Evolutionary conservation across 257 asterid species (phyloP).

Genomic region (Mentha longifolia): DNA sequence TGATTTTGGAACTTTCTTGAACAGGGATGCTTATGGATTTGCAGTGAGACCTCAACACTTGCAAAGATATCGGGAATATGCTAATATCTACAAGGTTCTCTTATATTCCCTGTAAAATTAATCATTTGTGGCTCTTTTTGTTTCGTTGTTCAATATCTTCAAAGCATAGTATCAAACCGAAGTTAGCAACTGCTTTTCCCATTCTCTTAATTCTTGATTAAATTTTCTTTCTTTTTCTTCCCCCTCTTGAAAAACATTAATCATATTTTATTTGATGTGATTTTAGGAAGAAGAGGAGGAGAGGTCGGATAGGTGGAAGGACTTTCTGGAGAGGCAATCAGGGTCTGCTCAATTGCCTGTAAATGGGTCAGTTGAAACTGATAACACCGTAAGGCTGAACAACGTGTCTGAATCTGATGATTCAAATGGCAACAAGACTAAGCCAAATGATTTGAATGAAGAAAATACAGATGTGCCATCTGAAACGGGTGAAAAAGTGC

Average conservation of each 20-base stretch:
- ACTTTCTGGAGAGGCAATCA: conserved; percentile 76
- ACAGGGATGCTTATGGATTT: conserved; percentile 98
- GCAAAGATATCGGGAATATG: conserved; percentile 93
- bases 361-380: conserved; percentile 43
- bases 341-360: conserved; percentile 50
- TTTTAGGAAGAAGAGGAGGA: conserved; percentile 98
- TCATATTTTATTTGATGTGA: conserved; percentile 11
- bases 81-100: conserved; percentile 87
- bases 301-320: conserved; percentile 94
- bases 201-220: neutral
- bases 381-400: conserved; percentile 27
- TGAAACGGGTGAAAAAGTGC: conserved; percentile 44
- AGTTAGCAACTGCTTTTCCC: neutral
- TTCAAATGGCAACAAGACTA: conserved; percentile 31
- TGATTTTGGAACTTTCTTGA: conserved; percentile 29
- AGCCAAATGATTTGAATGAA: conserved; percentile 24
- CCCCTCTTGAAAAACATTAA: neutral
- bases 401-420: conserved; percentile 34
- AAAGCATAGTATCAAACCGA: neutral
- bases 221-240: no score
- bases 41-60: conserved; percentile 96
- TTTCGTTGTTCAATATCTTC: neutral
- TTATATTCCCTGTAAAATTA: conserved; percentile 17
- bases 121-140: conserved; percentile 19
- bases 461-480: conserved; percentile 44